Conservation (phyloP, 2,329 filamentous ascomycete species). For the Monosporascus cannonballus region DNA sequence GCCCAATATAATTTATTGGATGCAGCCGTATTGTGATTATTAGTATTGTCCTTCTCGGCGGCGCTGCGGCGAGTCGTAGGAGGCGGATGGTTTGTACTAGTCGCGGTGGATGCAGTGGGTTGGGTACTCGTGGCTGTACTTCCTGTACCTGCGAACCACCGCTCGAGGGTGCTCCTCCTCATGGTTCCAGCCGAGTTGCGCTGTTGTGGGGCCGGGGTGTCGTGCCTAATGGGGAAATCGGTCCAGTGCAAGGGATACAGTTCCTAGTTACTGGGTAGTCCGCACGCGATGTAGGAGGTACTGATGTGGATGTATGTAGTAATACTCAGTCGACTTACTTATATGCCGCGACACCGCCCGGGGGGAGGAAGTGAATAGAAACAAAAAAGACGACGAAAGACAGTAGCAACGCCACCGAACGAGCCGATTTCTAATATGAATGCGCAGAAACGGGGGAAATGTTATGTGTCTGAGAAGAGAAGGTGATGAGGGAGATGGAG, state of each 20-base stretch:
- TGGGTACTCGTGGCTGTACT: not conserved
- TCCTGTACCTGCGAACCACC: constrained; percentile 18
- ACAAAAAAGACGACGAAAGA: too few relatives aligned
- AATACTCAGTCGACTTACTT: too few relatives aligned
- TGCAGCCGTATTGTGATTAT: constrained; percentile 7
- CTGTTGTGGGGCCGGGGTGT: not conserved
- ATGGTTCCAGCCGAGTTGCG: constrained; percentile 7
- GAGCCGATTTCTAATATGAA: too few relatives aligned
- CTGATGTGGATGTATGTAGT: too few relatives aligned
- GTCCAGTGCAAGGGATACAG: not conserved
- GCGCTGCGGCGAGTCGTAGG: constrained; percentile 20
- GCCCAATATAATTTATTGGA: constrained; percentile 5
- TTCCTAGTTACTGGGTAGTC: not conserved
- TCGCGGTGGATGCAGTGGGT: constrained; percentile 14
- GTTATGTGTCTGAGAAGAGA: too few relatives aligned
- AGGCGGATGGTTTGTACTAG: constrained; percentile 19
- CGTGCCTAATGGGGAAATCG: not conserved
- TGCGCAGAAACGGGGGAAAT: too few relatives aligned
- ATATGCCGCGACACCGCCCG: too few relatives aligned
- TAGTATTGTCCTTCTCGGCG: constrained; percentile 19
- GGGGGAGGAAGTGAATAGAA: too few relatives aligned
- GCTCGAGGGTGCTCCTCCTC: constrained; percentile 18
- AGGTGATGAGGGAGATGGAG: too few relatives aligned
- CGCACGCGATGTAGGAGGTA: not conserved
- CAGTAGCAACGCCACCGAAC: too few relatives aligned